Base-by-base conservation (phyloP, 352 stramenopile genomes). In the Phytophthora sp. region DNA sequence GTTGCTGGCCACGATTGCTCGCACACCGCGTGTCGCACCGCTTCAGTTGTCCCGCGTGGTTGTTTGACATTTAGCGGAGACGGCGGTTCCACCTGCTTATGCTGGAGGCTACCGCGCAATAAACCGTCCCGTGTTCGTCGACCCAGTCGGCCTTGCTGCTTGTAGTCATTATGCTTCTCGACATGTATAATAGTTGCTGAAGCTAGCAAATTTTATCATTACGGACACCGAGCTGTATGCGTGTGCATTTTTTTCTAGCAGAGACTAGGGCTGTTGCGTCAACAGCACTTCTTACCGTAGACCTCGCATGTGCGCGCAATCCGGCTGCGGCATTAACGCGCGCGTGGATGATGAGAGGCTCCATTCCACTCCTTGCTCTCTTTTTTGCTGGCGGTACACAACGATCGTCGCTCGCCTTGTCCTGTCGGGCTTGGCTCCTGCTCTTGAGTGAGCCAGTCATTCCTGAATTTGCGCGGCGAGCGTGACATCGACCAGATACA, bases 381-480 rank as follows among this genome's bases (percentile, higher is more conserved):
- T n/a, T n/a, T n/a, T n/a, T n/a, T n/a, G n/a, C n/a, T n/a, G n/a
- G n/a, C n/a, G n/a, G n/a, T n/a, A n/a, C n/a, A n/a, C 36, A 41
- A 20, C 4, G 20, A 20, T 33, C 38, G 35, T 27, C 31, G 27
- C 29, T n/a, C 9, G 8, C 11, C 46, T 38, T 35, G 52, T 49
- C 52, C 20, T 20, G 35, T 41, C 35, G 35, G 38, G 24, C 11
- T 9, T 31, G 18, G 24, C 20, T 41, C 1, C 16, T 15, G 52
- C 15, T 15, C 38, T n/a, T 15, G 49, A 41, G 44, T 49, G 39
- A 53, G 33, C 51, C 39, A 60, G 21, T 62, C 65, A 73, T 73
- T 73, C 53, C 58, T 35, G 38, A 73, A 69, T 57, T 73, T 64
- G 58, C 58, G 50, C 58, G 38, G 39, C 47, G 24, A 57, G 58